Percentiles rank a stretch among this genome's conserved stretches.
Evolutionary conservation across 495 filamentous ascomycete species (phyloP).

Genomic region (Penicillium parvum): DNA sequence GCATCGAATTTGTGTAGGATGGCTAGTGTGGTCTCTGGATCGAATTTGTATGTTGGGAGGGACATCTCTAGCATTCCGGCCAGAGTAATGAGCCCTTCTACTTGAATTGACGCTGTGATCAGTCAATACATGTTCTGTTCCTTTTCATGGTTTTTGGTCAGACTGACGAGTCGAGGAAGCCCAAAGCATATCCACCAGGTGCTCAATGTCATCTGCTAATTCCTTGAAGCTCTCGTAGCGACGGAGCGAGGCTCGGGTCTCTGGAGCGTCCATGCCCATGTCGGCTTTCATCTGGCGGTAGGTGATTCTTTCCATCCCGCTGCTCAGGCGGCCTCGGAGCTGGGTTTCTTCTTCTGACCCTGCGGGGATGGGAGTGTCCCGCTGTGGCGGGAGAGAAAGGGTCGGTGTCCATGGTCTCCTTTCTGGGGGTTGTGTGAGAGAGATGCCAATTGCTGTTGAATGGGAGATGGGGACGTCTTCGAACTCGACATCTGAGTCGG

Average conservation of each 20-base stretch:
- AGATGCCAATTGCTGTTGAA: not conserved
- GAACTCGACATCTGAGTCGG: slow-evolving; percentile 21
- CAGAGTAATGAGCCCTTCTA: slow-evolving; percentile 74
- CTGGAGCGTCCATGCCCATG: slow-evolving; percentile 41
- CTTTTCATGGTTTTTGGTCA: not conserved
- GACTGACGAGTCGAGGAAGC: slow-evolving; percentile 72
- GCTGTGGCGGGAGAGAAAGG: slow-evolving; percentile 16
- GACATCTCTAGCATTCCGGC: slow-evolving; percentile 63
- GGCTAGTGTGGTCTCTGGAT: slow-evolving; percentile 57
- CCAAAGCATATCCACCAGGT: slow-evolving; percentile 74
- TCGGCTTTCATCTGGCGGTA: slow-evolving; percentile 59
- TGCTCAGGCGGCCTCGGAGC: slow-evolving; percentile 15
- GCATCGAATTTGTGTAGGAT: slow-evolving; percentile 73
- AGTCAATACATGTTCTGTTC: not conserved
- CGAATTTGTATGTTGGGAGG: slow-evolving; percentile 63
- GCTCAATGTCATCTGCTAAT: slow-evolving; percentile 64
- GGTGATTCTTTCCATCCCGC: slow-evolving; percentile 18
- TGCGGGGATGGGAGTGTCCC: slow-evolving; percentile 57
- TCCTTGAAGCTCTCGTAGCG: slow-evolving; percentile 69
- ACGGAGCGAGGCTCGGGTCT: slow-evolving; percentile 41
- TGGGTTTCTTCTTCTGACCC: slow-evolving; percentile 71
- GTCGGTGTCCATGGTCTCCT: slow-evolving; percentile 12
- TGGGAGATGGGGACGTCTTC: slow-evolving; percentile 20
- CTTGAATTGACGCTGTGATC: slow-evolving; percentile 67
- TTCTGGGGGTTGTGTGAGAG: not conserved